Conservation (phyloP, 306 rosid species). For the Castanea crenata region DNA sequence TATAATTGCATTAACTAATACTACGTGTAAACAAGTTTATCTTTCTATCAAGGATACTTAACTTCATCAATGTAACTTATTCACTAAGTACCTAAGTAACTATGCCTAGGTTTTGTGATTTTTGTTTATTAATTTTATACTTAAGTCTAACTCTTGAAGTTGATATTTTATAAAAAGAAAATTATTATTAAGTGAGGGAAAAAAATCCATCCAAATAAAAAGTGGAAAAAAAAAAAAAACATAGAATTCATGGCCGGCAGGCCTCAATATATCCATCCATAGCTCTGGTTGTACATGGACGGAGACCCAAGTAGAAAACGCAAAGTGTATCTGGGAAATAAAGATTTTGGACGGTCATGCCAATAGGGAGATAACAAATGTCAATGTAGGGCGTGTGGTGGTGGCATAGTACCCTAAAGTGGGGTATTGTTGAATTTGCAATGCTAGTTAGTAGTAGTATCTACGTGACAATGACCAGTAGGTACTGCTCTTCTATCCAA, state of each 20-base stretch:
- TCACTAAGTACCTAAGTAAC: too few relatives aligned
- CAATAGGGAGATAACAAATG: slow-evolving; percentile 15
- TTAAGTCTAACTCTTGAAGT: too few relatives aligned
- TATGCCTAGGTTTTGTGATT: too few relatives aligned
- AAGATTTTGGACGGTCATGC: background rate
- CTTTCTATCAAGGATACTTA: too few relatives aligned
- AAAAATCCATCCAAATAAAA: too few relatives aligned
- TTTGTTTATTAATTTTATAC: too few relatives aligned
- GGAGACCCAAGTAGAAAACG: background rate
- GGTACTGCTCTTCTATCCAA: background rate
- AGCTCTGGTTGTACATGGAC: background rate
- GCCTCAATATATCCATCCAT: background rate
- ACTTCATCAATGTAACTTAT: too few relatives aligned
- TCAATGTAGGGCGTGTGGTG: background rate
- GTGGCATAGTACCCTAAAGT: background rate
- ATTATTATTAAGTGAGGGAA: too few relatives aligned
- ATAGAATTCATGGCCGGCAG: background rate
- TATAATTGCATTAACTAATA: too few relatives aligned
- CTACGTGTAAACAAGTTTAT: too few relatives aligned
- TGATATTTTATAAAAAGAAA: too few relatives aligned
- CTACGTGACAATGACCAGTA: background rate
- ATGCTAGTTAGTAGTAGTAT: background rate
- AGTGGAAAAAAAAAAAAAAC: too few relatives aligned
- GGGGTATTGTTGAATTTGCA: background rate
- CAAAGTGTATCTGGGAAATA: background rate